Percentiles rank a stretch among this genome's conserved stretches.
phyloP scores from a whole-genome alignment of 441 rosid genomes.

The Eugenia klotzschiana region DNA sequence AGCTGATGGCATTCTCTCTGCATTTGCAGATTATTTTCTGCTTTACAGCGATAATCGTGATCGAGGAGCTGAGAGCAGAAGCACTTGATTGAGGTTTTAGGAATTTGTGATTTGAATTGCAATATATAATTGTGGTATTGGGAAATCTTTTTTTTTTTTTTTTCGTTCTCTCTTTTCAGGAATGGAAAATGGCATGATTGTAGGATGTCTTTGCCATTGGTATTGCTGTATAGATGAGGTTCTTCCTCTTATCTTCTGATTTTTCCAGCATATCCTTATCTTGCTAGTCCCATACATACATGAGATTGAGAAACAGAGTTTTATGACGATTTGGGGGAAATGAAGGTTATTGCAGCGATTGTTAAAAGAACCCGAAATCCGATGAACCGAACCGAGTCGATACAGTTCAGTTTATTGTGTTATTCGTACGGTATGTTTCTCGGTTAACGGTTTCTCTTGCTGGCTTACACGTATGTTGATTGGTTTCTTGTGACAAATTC shows the following conservation, averaged over 20 bases:
- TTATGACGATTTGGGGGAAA: background rate
- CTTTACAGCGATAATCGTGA: background rate
- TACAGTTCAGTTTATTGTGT: background rate
- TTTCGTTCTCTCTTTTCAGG: background rate
- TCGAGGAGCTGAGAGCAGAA: background rate
- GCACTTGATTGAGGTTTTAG: background rate
- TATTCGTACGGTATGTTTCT: background rate
- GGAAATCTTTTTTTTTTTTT: background rate
- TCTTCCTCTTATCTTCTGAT: background rate
- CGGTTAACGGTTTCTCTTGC: background rate
- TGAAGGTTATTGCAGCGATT: background rate
- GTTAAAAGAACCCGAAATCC: background rate
- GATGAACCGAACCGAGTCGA: background rate
- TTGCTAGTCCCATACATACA: background rate
- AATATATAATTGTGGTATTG: background rate
- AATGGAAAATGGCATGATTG: background rate
- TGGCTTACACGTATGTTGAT: background rate
- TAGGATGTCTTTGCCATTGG: background rate
- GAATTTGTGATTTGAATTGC: background rate
- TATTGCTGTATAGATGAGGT: background rate
- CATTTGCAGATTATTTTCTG: background rate
- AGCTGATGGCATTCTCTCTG: background rate
- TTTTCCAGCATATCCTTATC: background rate
- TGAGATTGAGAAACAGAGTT: background rate
- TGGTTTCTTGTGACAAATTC: background rate